Evolutionary conservation across 2,329 filamentous ascomycete genomes (phyloP).

Genomic region (Ceratocystis smalleyi): DNA sequence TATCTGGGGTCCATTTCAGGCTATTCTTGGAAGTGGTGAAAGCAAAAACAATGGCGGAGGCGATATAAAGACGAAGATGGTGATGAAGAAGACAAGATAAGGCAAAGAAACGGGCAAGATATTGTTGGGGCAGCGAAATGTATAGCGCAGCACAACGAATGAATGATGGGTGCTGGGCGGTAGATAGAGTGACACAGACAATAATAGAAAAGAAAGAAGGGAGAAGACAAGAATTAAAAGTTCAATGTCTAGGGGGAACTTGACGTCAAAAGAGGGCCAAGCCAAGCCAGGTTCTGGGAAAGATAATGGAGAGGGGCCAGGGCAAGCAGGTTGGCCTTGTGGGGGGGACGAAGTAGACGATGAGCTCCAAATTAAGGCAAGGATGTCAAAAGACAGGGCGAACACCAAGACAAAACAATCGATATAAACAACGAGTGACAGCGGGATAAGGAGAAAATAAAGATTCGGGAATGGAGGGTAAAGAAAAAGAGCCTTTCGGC

Average conservation of each 20-base stretch:
- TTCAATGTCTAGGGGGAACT: background rate
- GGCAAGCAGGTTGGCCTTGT: background rate
- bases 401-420: background rate
- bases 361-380: background rate
- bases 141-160: background rate
- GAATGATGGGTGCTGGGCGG: background rate
- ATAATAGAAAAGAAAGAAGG: background rate
- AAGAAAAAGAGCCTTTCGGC: background rate
- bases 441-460: background rate
- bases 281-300: background rate
- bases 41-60: conserved; percentile 2
- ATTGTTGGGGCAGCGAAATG: background rate
- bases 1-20: conserved; percentile 8
- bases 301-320: background rate
- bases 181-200: background rate
- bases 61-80: conserved; percentile 11
- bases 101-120: background rate
- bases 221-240: background rate
- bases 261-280: conserved; percentile 3
- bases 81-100: conserved; percentile 1
- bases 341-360: background rate
- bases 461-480: too few relatives aligned
- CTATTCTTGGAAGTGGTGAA: conserved; percentile 20
- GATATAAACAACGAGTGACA: background rate
- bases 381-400: background rate